Conservation (phyloP, 2,329 filamentous ascomycete species). For the Aspergillus intermedius region DNA sequence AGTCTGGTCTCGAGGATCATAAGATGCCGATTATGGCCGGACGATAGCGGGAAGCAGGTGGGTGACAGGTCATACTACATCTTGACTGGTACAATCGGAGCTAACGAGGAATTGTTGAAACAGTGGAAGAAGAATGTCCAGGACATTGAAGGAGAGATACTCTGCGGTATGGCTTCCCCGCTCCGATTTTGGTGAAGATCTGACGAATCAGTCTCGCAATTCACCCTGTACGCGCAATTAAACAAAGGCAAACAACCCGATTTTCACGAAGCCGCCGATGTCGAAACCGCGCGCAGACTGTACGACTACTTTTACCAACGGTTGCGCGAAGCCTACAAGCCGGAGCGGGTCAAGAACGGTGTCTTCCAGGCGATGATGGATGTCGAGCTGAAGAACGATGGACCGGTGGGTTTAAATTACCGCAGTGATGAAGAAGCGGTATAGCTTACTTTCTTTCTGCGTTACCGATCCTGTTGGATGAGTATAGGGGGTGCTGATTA, state of each 20-base stretch:
- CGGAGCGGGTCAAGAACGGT: slow-evolving; percentile 82
- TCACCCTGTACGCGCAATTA: slow-evolving; percentile 86
- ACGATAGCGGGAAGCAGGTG: slow-evolving; percentile 64
- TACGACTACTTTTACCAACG: slow-evolving; percentile 79
- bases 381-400: slow-evolving; percentile 84
- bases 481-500: slow-evolving; percentile 8
- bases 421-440: slow-evolving; percentile 53
- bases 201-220: slow-evolving; percentile 71
- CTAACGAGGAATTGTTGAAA: slow-evolving; percentile 1
- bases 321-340: slow-evolving; percentile 63
- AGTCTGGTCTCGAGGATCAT: slow-evolving; percentile 76
- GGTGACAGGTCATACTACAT: background rate
- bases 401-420: slow-evolving; percentile 59
- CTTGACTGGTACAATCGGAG: background rate
- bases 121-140: slow-evolving; percentile 88
- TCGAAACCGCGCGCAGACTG: slow-evolving; percentile 68
- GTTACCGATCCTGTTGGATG: slow-evolving; percentile 1
- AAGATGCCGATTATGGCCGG: slow-evolving; percentile 88
- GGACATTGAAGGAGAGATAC: slow-evolving; percentile 82
- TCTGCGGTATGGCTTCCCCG: slow-evolving; percentile 66
- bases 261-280: slow-evolving; percentile 80
- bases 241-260: slow-evolving; percentile 94
- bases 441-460: slow-evolving; percentile 30
- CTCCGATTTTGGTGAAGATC: background rate
- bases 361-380: slow-evolving; percentile 99